Base-by-base conservation (phyloP, 441 rosid species). In the Populus hybrid region DNA sequence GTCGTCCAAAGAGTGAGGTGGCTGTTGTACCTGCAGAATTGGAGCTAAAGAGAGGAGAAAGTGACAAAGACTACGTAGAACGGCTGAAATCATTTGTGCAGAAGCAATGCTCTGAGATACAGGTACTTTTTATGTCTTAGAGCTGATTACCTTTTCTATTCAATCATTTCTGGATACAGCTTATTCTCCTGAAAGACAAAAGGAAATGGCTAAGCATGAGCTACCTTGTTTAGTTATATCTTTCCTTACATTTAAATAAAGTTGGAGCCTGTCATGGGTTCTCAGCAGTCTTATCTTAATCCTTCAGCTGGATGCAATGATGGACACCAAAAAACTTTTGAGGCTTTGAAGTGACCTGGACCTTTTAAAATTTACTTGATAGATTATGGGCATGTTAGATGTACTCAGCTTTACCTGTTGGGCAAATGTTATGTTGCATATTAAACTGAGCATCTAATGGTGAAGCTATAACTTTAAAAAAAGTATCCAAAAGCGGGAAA, bases 81-180 rank as follows among this genome's bases (percentile, higher is more conserved):
- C 91, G 98, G 82, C 84, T 94, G 80, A 94, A 88, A 85, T 86
- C 88, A 72, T 94, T 94, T 80, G 79, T 92, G 75, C 96, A 92
- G 88, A 91, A 87, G 85, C 97, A 94, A 77, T 94, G 98, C 86
- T 87, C 87, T 11, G 97, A 94, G 84, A 90, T 94, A 81, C 97
- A 94, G 97, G 98, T 91, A 68, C 40, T 23, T n/a, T 40, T 24
- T n/a, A 30, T 68, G 6, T 68, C 20, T 68, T 7, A 30, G 57
- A 14, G 21, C 3, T 35, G 32, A n/a, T 63, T 8, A 81, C 40
- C 34, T 68, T 68, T 75, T 61, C 26, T 5, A 26, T 42, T 40
- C 18, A n/a, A 75, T 59, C 30, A 32, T 42, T 46, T 76, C 18
- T 69, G 36, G 77, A 65, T 67, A 24, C 67, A n/a, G 34, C 14